Conservation (phyloP, 441 rosid genomes). For the Syzygium malaccense region DNA sequence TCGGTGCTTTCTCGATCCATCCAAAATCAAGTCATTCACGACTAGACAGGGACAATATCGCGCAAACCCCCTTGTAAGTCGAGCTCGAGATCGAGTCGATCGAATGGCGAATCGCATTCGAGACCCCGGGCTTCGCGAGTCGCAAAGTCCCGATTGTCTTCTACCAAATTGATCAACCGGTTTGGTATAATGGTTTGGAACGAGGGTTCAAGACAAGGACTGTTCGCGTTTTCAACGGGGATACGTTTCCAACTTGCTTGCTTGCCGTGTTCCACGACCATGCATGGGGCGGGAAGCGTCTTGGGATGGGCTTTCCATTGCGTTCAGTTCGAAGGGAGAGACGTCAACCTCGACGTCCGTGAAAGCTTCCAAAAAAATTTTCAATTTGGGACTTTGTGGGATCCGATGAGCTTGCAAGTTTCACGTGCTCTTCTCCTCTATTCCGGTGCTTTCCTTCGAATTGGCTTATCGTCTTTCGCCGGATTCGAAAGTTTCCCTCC, state of each 20-base stretch:
- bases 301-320: background rate
- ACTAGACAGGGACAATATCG: no score
- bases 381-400: background rate
- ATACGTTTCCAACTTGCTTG: fast-evolving
- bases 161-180: background rate
- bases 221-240: background rate
- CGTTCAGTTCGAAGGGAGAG: background rate
- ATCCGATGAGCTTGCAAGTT: background rate
- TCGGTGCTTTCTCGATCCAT: fast-evolving
- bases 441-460: background rate
- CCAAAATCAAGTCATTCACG: background rate
- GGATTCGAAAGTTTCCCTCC: background rate
- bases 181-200: background rate
- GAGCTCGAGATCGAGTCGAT: background rate
- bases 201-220: background rate
- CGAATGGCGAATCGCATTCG: background rate
- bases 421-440: background rate
- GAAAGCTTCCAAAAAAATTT: background rate
- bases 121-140: background rate
- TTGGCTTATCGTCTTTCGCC: background rate
- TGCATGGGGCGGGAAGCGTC: background rate
- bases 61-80: background rate
- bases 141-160: background rate
- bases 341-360: background rate
- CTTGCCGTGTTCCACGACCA: background rate